Conservation (phyloP, 768 basidiomycete genomes). For the Galerina marginata region DNA sequence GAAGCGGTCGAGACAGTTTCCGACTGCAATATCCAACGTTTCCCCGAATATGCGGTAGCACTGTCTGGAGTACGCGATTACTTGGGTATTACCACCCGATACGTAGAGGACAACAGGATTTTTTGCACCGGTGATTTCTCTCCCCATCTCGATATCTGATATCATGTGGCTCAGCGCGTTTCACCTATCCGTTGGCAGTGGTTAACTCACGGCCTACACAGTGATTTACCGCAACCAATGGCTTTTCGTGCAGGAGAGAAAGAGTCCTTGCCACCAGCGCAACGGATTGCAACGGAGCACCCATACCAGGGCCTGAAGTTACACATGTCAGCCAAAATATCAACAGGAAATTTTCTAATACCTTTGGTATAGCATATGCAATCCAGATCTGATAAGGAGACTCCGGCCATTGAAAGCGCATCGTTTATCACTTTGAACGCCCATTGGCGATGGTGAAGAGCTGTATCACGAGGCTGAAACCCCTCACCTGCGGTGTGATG, state of each 20-base stretch:
- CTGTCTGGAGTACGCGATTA: constrained; percentile 97
- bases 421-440: constrained; percentile 79
- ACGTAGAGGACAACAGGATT: constrained; percentile 98
- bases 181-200: neutral
- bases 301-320: constrained; percentile 94
- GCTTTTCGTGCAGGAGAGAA: constrained; percentile 86
- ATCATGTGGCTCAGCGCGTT: neutral
- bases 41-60: constrained; percentile 99
- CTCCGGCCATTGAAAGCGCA: constrained; percentile 68
- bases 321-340: neutral
- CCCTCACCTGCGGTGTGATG: constrained; percentile 97
- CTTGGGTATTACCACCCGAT: constrained; percentile 98
- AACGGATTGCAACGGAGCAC: constrained; percentile 93
- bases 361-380: constrained; percentile 99
- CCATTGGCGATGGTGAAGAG: constrained; percentile 96
- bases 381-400: constrained; percentile 81
- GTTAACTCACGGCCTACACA: constrained; percentile 89
- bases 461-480: constrained; percentile 95
- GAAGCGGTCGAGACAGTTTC: constrained; percentile 97
- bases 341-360: constrained; percentile 27
- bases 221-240: constrained; percentile 97
- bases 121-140: constrained; percentile 90
- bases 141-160: constrained; percentile 98
- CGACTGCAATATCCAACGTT: constrained; percentile 98
- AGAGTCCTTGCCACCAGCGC: constrained; percentile 92